These are phyloP conservation scores for Populus tomentosa DNA, from an alignment of 441 rosid species.

Conservation along the genomic window DNA sequence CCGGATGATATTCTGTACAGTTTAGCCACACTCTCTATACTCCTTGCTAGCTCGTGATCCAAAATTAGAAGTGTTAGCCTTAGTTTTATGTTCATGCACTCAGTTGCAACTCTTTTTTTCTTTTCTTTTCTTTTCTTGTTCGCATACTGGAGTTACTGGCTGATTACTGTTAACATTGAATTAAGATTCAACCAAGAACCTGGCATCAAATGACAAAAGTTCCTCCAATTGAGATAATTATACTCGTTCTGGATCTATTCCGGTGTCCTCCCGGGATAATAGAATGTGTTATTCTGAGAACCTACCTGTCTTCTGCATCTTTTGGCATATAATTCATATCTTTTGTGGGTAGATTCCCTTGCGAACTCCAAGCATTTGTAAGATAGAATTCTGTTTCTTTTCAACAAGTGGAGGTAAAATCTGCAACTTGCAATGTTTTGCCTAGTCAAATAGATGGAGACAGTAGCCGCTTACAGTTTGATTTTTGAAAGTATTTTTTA, in stretches of 20 bases:
- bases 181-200: background rate
- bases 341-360: background rate
- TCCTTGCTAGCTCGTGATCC: constrained; percentile 19
- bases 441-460: no score
- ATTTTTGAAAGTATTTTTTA: no score
- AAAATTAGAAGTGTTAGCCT: constrained; percentile 7
- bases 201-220: background rate
- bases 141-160: background rate
- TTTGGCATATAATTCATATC: background rate
- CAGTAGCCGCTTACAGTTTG: no score
- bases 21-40: constrained; percentile 17
- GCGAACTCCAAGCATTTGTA: background rate
- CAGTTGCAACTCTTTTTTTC: background rate
- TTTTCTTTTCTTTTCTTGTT: background rate
- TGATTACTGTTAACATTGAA: background rate
- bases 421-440: no score
- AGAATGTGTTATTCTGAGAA: background rate
- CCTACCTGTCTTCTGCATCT: background rate
- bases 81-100: background rate
- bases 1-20: constrained; percentile 43
- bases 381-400: no score
- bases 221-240: background rate
- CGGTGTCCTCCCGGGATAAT: background rate
- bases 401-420: no score
- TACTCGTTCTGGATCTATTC: background rate